Base-by-base conservation (phyloP, 2,329 filamentous ascomycete genomes). In the Diaporthe helianthi region DNA sequence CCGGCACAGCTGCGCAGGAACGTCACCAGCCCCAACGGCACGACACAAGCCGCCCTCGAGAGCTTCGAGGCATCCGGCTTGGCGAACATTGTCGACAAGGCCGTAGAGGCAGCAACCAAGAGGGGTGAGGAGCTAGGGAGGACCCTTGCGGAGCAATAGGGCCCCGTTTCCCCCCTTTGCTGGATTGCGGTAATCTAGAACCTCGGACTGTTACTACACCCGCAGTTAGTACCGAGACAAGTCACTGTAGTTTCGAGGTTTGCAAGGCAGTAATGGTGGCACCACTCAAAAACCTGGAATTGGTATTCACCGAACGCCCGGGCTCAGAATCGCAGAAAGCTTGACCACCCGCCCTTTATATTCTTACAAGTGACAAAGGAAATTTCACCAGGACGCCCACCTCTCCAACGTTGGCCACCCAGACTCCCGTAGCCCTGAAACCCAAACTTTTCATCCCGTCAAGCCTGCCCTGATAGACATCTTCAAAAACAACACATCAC, bases 1-100 rank as follows among this genome's bases (percentile, higher is more conserved):
- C 83, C 84, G 0, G 74, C 79, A 0, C 83, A 85, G 76, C 78
- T 86, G 61, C 80, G 84, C 66, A 83, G 78, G 73, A 85, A 85
- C 74, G 84, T 86, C 63, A 86, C 84, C 7, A 85, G 84, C 77
- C 84, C 84, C 29, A 85, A 85, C 71, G 84, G 84, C 36, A 86
- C 84, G 3, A 86, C 84, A 0, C 78, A 84, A 51, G 84, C 84
- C 15, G 84, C 83, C 0, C 77, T 86, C 19, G 77, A 83, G 68
- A 84, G 81, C 74, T 85, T 86, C 44, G 82, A 84, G 72, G 77
- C 78, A 33, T 79, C 79, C 0, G 81, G 81, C 0, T 77, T 85
- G 53, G 78, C 80, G 73, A 78, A 78, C 0, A 80, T 81, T 41
- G 83, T 85, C 2, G 78, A 81, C 69, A 81, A 80, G 70, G 83